Conservation (phyloP, 73 alveolate genomes). For the Paraurostyla sp. region DNA sequence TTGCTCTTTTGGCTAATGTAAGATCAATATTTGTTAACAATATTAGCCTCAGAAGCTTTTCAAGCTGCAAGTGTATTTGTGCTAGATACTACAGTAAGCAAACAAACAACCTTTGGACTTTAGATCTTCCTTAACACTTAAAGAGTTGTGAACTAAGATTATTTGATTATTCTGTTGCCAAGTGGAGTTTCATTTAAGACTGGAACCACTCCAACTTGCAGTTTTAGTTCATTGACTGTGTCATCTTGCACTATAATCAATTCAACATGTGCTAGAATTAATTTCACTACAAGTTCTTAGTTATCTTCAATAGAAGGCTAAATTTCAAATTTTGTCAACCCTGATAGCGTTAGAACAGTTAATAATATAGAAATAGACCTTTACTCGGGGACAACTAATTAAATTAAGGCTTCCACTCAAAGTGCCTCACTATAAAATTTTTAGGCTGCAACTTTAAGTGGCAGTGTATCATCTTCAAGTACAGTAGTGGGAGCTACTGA, state of each 20-base stretch:
- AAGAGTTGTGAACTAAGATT: conserved; percentile 3
- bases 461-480: background rate
- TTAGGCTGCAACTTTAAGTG: background rate
- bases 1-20: background rate
- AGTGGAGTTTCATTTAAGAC: background rate
- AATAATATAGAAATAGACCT: background rate
- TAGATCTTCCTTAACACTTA: background rate
- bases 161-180: conserved; percentile 13
- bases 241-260: background rate
- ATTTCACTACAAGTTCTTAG: background rate
- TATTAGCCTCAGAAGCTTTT: conserved; percentile 1
- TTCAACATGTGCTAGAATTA: background rate
- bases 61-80: conserved; percentile 18
- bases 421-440: conserved; percentile 10
- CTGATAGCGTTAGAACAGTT: conserved; percentile 19
- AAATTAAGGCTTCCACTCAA: conserved; percentile 28
- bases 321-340: conserved; percentile 51
- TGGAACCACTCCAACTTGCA: conserved; percentile 26
- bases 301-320: background rate
- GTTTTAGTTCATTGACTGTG: background rate
- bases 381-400: background rate
- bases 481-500: conserved; percentile 18
- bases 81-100: conserved; percentile 1
- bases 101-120: conserved; percentile 28
- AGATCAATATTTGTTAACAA: background rate